Evolutionary conservation across 2,329 filamentous ascomycete species (phyloP), one percentile per base, ranked within the genome.

Genomic region (Myriosclerotinia curreyana): DNA sequence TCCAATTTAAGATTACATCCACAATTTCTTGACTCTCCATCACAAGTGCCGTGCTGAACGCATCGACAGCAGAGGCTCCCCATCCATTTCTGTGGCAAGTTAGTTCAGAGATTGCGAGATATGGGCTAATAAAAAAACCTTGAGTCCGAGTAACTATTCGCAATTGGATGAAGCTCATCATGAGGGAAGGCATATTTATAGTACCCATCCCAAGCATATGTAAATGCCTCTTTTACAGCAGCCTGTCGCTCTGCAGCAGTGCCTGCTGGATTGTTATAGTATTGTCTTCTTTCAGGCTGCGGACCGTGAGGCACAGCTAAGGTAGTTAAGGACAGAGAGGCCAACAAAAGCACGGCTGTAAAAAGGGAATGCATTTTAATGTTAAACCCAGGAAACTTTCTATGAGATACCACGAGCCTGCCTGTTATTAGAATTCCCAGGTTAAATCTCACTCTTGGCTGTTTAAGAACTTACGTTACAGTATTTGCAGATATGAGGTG

Each of bases 1-100:
- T 83, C 73, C 87, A 87, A 7, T 88, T 79, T 25, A 96, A 76
- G 67, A 96, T 92, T 61, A 86, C 79, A 50, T 86, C 78, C 17
- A 95, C 86, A 31, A 90, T 85, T 20, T 86, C 79, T 36, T 80
- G 77, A 52, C 91, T 82, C 48, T 83, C 81, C 89, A 96, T 94
- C 31, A 96, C 76, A 56, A 93, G 79, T 9, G 91, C 91, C 0
- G 92, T 96, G 65, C 85, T 88, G 54, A 96, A 79, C 1, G 90
- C 89, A 74, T 96, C 92, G 17, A 95, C 83, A 0, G 91, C 90
- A 50, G 87, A 92, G 38, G 91, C 90, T 31, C 91, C 92, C 92
- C 92, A 96, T 62, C 86, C 88, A 72, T 93, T 93, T 67, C 90
- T 93, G 65, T 49, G 36, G 42, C 40, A 36, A 42, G 60, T 70